Base-by-base conservation (phyloP, 2,329 filamentous ascomycete species). In the Neurospora sp. region DNA sequence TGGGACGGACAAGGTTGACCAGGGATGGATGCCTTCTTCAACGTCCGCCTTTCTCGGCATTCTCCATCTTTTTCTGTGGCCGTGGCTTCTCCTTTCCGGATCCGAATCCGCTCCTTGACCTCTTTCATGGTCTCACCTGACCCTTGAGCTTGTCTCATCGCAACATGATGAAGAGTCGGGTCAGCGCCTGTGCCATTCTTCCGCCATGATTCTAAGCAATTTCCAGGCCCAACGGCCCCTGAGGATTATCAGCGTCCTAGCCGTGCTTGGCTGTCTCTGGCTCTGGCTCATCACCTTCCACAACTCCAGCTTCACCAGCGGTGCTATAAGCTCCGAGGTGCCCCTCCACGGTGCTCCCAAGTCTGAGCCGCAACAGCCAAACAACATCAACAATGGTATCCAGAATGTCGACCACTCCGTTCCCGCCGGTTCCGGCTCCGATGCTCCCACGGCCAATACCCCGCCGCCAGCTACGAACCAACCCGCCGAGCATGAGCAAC, bases 191-290 rank as follows among this genome's bases (percentile, higher is more conserved):
- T 68, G 62, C 38, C 70, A 42, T 58, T 38, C 62, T 68, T 40
- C 58, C 70, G 40, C 19, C 66, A 71, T 71, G 70, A 67, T 67
- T 40, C 19, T 71, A 66, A 62, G 67, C 67, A 66, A 40, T n/a
- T 23, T 67, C 42, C 66, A 67, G 36, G 66, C 66, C 46, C 68
- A 68, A 39, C 33, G 66, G 62, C 70, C 70, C 66, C 66, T 68
- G 17, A 66, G 66, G 52, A 28, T 69, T 52, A 40, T 68, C 43
- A 68, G 33, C 42, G 66, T 66, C 15, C 10, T 71, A 15, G 68
- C 68, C 40, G 38, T 69, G 17, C 66, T 71, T 46, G 66, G 40
- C 46, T 71, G 62, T 39, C 38, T 69, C 68, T 71, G 70, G 68
- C 33, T 69, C 33, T 69, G 66, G 68, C 68, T 69, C 28, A 10